Conservation (phyloP, 805 yeast species). For the Pichia gijzeniarum region DNA sequence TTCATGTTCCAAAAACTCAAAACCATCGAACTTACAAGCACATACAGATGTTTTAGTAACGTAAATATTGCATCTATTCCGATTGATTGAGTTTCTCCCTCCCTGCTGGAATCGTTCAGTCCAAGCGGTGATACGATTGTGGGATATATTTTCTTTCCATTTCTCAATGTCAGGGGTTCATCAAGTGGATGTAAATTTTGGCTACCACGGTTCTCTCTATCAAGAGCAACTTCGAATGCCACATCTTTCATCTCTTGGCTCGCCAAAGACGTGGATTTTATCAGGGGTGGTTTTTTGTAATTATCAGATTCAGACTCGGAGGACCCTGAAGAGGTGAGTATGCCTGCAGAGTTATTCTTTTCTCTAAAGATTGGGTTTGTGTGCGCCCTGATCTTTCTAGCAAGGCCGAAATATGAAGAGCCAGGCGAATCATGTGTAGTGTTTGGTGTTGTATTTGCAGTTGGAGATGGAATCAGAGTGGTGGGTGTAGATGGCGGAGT, state of each 20-base stretch:
- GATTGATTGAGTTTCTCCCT: background rate
- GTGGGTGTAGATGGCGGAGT: background rate
- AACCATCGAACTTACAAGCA: slow-evolving; percentile 8
- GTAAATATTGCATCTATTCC: slow-evolving; percentile 15
- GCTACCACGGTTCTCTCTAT: slow-evolving; percentile 7
- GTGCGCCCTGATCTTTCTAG: no score
- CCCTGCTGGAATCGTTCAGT: background rate
- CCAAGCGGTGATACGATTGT: background rate
- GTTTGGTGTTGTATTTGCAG: background rate
- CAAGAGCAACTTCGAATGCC: slow-evolving; percentile 25
- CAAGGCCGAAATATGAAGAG: no score
- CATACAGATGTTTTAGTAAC: slow-evolving; percentile 9
- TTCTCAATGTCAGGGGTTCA: slow-evolving; percentile 21
- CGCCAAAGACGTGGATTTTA: background rate
- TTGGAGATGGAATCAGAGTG: background rate
- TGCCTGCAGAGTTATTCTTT: background rate
- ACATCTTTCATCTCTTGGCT: slow-evolving; percentile 17
- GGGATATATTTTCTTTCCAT: slow-evolving; percentile 16
- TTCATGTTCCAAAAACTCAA: slow-evolving; percentile 24
- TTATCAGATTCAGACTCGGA: background rate
- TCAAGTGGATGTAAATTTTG: slow-evolving; percentile 28
- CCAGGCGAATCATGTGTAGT: background rate
- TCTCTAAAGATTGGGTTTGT: no score
- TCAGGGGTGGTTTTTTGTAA: background rate
- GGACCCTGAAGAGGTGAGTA: background rate